Evolutionary conservation across 1,284 basidiomycete genomes (phyloP).

Genomic region (Chalciporus sp.): DNA sequence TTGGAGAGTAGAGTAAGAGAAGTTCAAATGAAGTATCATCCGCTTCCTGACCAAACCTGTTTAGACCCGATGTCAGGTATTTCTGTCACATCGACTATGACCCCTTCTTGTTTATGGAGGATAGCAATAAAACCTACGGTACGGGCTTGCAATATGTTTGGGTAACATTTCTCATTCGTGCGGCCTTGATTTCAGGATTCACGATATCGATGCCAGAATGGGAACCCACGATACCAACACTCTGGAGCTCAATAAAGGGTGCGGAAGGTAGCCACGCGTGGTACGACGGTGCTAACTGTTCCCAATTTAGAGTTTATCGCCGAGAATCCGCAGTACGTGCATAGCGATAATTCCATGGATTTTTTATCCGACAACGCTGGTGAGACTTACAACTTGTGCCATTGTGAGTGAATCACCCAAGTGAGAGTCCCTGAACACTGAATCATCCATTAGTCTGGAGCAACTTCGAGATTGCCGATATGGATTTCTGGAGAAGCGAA

Average conservation of each 20-base stretch:
- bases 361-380: slow-evolving; percentile 79
- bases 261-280: slow-evolving; percentile 9
- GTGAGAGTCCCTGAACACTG: not conserved
- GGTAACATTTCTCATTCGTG: not conserved
- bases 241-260: slow-evolving; percentile 77
- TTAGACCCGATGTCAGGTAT: slow-evolving; percentile 71
- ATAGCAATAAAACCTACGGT: slow-evolving; percentile 75
- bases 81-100: slow-evolving; percentile 81
- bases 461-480: slow-evolving; percentile 85
- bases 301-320: slow-evolving; percentile 62
- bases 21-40: slow-evolving; percentile 5
- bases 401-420: slow-evolving; percentile 54
- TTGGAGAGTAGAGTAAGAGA: slow-evolving; percentile 70
- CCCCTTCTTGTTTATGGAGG: slow-evolving; percentile 80
- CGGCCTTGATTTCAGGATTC: slow-evolving; percentile 52
- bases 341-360: slow-evolving; percentile 69
- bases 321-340: slow-evolving; percentile 67
- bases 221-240: slow-evolving; percentile 74
- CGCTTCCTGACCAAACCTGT: not conserved
- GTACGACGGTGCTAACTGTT: not conserved
- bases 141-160: slow-evolving; percentile 10
- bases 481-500: slow-evolving; percentile 80
- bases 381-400: slow-evolving; percentile 76
- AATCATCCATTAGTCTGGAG: slow-evolving; percentile 60
- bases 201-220: slow-evolving; percentile 81